phyloP scores from a whole-genome alignment of 805 yeast genomes.

The Nakazawaea siamensis region DNA sequence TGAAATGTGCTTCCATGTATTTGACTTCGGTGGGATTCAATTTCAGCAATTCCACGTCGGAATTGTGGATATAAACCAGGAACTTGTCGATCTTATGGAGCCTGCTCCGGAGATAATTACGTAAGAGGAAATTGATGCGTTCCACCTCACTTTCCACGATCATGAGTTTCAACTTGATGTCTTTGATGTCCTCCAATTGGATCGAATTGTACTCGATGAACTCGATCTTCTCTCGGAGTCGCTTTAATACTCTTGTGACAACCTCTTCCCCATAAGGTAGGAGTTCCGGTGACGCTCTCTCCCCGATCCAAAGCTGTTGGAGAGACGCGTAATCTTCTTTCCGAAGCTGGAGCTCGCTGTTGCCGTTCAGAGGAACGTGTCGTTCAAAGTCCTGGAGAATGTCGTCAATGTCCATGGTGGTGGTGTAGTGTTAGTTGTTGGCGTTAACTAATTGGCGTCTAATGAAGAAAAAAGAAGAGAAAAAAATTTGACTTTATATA shows the following conservation, averaged over 20 bases:
- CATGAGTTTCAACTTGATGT: slow-evolving; percentile 70
- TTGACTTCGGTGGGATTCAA: slow-evolving; percentile 53
- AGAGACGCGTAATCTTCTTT: slow-evolving; percentile 35
- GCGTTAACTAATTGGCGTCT: no score
- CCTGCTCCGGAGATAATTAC: slow-evolving; percentile 76
- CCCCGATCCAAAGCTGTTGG: slow-evolving; percentile 69
- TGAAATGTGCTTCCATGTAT: slow-evolving; percentile 65
- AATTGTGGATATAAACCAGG: slow-evolving; percentile 49
- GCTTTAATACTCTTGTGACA: slow-evolving; percentile 45
- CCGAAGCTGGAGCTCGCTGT: slow-evolving; percentile 15
- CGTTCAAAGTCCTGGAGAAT: slow-evolving; percentile 58
- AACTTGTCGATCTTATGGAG: slow-evolving; percentile 66
- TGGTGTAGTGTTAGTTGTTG: neutral
- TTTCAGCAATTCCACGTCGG: slow-evolving; percentile 26
- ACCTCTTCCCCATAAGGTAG: slow-evolving; percentile 61
- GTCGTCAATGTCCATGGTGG: slow-evolving; percentile 54
- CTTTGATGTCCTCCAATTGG: slow-evolving; percentile 57
- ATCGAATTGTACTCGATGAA: slow-evolving; percentile 71
- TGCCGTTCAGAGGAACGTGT: slow-evolving; percentile 16
- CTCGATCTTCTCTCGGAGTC: slow-evolving; percentile 66
- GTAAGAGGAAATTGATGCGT: slow-evolving; percentile 70
- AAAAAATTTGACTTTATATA: no score
- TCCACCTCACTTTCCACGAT: slow-evolving; percentile 90
- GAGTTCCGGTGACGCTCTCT: slow-evolving; percentile 82
- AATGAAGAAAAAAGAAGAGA: no score